Base-by-base conservation (phyloP, 306 rosid species). In the Mucuna pruriens region DNA sequence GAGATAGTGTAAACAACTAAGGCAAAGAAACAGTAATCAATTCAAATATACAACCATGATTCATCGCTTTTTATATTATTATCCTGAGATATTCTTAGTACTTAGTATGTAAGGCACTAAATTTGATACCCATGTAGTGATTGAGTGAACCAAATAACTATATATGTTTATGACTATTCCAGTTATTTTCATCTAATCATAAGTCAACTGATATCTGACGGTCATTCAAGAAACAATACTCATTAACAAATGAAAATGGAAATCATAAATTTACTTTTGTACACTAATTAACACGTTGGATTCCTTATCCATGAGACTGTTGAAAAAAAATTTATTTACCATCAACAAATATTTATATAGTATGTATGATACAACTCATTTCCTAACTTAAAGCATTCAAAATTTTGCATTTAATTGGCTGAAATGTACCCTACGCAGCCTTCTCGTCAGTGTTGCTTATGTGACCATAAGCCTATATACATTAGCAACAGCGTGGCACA, bases 391-490 rank as follows among this genome's bases (percentile, higher is more conserved):
- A 42, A 9, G 3, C 12, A 42, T 42, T 15, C 48, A 52, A 52
- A 52, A 48, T 48, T 48, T 48, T 19, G 11, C 58, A 51, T 17
- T n/a, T n/a, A n/a, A n/a, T n/a, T n/a, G 58, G 58, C 58, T 51
- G 25, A 51, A 51, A 51, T 17, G 2, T n/a, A 51, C 11, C 25
- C 25, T 17, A 17, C 10, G 54, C 38, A 52, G 15, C 61, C 33
- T 54, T 40, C 39, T 16, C 19, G 16, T 25, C 22, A 38, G 5
- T 17, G n/a, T 49, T 6, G 60, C 39, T 26, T 65, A 16, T 16
- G 17, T 75, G 55, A 42, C 54, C 45, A 72, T 9, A 26, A 71
- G 66, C 52, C 73, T 55, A 55, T 55, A 57, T 71, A 17, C 54
- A 23, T 29, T 61, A 29, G 40, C 20, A 61, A 33, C 69, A 31